phyloP scores from a whole-genome alignment of 164 flowering plant genomes.

The Nelumbo lutea region DNA sequence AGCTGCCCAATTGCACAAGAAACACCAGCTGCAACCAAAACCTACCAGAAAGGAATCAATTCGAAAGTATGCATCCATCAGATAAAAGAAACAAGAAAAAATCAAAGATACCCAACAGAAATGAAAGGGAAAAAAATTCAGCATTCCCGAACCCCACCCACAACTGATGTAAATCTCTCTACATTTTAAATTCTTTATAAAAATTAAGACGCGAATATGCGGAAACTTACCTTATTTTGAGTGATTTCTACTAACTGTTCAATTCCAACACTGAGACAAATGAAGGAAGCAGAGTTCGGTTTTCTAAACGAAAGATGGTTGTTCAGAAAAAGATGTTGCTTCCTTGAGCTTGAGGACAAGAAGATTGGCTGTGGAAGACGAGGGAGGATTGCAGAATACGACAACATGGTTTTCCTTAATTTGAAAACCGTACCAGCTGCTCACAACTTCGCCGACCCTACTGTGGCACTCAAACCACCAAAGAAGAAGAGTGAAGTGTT shows the following conservation, averaged over 20 bases:
- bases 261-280: constrained; percentile 19
- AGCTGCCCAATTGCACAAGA: constrained; percentile 76
- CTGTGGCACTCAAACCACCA: no score
- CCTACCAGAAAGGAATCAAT: constrained; percentile 26
- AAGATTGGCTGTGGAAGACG: neutral
- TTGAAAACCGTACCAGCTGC: no score
- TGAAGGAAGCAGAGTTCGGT: constrained; percentile 5
- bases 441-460: no score
- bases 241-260: constrained; percentile 27
- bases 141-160: neutral
- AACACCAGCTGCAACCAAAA: constrained; percentile 54
- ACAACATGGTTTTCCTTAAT: neutral
- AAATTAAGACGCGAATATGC: neutral
- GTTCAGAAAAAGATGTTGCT: neutral
- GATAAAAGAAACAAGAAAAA: neutral
- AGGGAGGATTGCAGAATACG: neutral
- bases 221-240: constrained; percentile 39
- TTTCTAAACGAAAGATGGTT: neutral
- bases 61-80: neutral
- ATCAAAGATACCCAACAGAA: no score
- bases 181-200: neutral
- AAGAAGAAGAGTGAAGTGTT: no score
- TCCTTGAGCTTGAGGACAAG: neutral
- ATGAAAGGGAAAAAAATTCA: neutral
- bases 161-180: neutral